Percentiles rank a stretch among this genome's conserved stretches.
Conservation (phyloP, 768 basidiomycete genomes). For the Mycena belliarum region DNA sequence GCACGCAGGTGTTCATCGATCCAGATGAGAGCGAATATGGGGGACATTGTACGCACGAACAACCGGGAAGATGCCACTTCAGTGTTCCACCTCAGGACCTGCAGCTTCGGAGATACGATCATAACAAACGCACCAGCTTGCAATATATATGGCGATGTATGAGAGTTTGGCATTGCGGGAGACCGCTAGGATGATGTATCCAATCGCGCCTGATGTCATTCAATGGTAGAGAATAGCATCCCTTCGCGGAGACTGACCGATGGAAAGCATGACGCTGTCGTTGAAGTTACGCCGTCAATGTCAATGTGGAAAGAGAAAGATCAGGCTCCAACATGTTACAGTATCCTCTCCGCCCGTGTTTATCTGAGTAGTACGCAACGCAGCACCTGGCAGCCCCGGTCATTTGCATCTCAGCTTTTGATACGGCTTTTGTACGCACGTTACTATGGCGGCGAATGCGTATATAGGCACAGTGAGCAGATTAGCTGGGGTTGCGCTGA, state of each 20-base stretch:
- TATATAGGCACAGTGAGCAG: constrained; percentile 79
- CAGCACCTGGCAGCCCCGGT: background rate
- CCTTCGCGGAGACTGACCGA: background rate
- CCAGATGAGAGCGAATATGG: background rate
- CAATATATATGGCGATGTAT: constrained; percentile 73
- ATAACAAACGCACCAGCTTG: constrained; percentile 55
- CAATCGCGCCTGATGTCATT: constrained; percentile 34
- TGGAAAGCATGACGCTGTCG: constrained; percentile 9
- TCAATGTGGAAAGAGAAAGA: background rate
- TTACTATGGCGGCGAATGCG: constrained; percentile 69
- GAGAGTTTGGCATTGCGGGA: constrained; percentile 63
- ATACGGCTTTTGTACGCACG: constrained; percentile 35
- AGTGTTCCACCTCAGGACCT: background rate
- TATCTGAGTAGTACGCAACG: constrained; percentile 19
- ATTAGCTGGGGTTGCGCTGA: constrained; percentile 65
- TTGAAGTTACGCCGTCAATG: background rate
- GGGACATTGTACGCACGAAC: constrained; percentile 39
- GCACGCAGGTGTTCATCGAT: background rate
- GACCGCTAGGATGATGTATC: constrained; percentile 66
- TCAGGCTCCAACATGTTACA: constrained; percentile 41
- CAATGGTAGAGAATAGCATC: too few relatives aligned
- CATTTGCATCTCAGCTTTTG: background rate
- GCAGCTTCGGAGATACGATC: background rate
- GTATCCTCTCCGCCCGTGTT: constrained; percentile 42
- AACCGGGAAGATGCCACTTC: constrained; percentile 52